phyloP scores from a whole-genome alignment of 2,329 filamentous ascomycete species.

The Pseudogymnoascus sp. region DNA sequence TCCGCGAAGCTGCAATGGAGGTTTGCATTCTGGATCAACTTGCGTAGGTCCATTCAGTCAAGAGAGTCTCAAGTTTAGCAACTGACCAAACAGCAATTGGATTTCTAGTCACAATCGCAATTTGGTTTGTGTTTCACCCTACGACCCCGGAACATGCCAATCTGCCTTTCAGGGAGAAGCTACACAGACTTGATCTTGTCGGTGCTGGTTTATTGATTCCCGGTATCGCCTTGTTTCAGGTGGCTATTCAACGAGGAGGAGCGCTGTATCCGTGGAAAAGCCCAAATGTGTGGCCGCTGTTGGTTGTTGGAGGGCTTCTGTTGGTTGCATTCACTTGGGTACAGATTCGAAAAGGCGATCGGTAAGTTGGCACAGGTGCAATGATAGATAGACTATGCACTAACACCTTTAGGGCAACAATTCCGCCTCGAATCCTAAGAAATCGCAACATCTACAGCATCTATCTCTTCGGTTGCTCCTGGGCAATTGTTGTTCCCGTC shows the following conservation, averaged over 20 bases:
- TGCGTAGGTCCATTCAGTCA: background rate
- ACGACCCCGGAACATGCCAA: background rate
- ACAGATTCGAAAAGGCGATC: slow-evolving; percentile 37
- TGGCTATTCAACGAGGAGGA: slow-evolving; percentile 31
- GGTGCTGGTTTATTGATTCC: slow-evolving; percentile 24
- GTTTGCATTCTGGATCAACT: slow-evolving; percentile 28
- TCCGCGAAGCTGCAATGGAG: slow-evolving; percentile 22
- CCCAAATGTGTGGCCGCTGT: slow-evolving; percentile 34
- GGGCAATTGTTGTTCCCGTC: slow-evolving; percentile 22
- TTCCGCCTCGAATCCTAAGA: slow-evolving; percentile 30
- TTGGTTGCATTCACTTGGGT: slow-evolving; percentile 29
- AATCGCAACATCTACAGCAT: slow-evolving; percentile 27
- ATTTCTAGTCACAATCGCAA: background rate
- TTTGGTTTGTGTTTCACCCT: background rate
- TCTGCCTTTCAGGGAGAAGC: slow-evolving; percentile 30
- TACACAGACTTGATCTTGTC: slow-evolving; percentile 38
- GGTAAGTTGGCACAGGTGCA: slow-evolving; percentile 38
- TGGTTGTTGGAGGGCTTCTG: slow-evolving; percentile 33
- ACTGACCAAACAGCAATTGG: background rate
- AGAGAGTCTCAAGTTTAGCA: background rate
- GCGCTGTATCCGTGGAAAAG: slow-evolving; percentile 36
- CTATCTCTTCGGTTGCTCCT: slow-evolving; percentile 23
- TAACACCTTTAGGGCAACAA: background rate
- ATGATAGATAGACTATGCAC: background rate
- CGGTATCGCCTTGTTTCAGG: slow-evolving; percentile 28